A percentile compares a stretch with the other conserved stretches of the same genome.
Conservation (phyloP, 2,329 filamentous ascomycete genomes). For the Penicillium sp. region DNA sequence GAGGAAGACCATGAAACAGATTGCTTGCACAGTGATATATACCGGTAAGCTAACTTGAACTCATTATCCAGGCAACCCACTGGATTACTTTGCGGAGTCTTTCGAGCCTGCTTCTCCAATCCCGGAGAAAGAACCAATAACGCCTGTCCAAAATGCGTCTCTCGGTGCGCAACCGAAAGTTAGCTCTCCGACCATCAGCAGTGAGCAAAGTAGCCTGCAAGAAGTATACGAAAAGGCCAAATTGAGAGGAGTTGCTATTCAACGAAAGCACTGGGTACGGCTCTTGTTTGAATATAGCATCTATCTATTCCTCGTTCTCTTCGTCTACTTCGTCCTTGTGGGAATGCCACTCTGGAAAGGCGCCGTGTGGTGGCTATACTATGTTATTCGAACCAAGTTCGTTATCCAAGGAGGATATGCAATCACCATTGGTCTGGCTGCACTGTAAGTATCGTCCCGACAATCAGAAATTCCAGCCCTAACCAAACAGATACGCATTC, state of each 20-base stretch:
- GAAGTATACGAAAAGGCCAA: conserved; percentile 23
- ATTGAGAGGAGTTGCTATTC: conserved; percentile 17
- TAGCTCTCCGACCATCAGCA: conserved; percentile 8
- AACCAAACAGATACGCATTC: conserved; percentile 28
- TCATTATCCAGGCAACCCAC: not conserved
- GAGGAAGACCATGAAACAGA: no score
- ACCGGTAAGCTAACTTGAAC: not conserved
- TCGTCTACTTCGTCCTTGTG: conserved; percentile 48
- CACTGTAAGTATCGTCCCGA: conserved; percentile 29
- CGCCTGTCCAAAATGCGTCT: conserved; percentile 13
- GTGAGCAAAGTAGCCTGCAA: conserved; percentile 14
- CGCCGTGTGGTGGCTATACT: conserved; percentile 44
- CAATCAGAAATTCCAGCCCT: not conserved
- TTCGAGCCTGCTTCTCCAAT: conserved; percentile 6
- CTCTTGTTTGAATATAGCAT: conserved; percentile 39
- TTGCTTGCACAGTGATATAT: not conserved
- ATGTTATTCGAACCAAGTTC: conserved; percentile 41
- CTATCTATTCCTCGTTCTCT: conserved; percentile 37
- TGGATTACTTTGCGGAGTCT: conserved; percentile 4
- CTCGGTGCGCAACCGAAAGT: conserved; percentile 7
- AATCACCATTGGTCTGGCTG: conserved; percentile 40
- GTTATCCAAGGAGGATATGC: conserved; percentile 41
- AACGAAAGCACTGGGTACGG: conserved; percentile 37
- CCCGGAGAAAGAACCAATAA: conserved; percentile 16
- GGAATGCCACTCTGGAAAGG: conserved; percentile 48